Base-by-base conservation (phyloP, 2,329 filamentous ascomycete species). In the Penicillium expansum region DNA sequence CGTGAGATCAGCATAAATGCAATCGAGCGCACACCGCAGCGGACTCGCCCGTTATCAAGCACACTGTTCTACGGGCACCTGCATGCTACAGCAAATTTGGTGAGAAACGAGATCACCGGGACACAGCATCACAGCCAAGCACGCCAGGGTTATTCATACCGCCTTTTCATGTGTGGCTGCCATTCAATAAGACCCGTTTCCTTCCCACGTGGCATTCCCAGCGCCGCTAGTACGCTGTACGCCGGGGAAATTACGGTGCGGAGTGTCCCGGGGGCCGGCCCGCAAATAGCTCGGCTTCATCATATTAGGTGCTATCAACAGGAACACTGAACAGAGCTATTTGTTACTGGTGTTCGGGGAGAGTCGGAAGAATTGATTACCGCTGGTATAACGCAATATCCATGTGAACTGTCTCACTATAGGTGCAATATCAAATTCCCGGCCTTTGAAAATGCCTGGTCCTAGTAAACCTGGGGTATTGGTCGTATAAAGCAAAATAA, bases 131-230 rank as follows among this genome's bases (percentile, higher is more conserved):
- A 16, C 43, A 37, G 55, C 49, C 49, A 57, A 57, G 60, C 49
- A 51, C 24, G 20, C 32, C 53, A 49, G 20, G 52, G 29, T 30
- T 33, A 39, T 35, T n/a, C 43, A 60, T 58, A 65, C 61, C 62
- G 61, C 57, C 50, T 55, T 59, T 62, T 58, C 48, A 35, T 27
- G 27, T 30, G 37, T 43, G 52, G 51, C 44, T 52, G 32, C 50
- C 53, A 59, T 41, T 62, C 54, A 58, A 59, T 58, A 48, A 47
- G 37, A 30, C 49, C 24, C 32, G 38, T 13, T 33, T 47, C 35
- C 27, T 47, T 10, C 59, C 62, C 62, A 66, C 61, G 64, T 66
- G 63, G 59, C 55, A 44, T 42, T 41, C 22, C 44, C 41, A 56
- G 54, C 33, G 41, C 48, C 45, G 20, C 41, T 41, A 35, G 30